Evolutionary conservation across 164 flowering plant genomes (phyloP), one percentile per base, ranked within the genome.

Genomic region (Piper betle): DNA sequence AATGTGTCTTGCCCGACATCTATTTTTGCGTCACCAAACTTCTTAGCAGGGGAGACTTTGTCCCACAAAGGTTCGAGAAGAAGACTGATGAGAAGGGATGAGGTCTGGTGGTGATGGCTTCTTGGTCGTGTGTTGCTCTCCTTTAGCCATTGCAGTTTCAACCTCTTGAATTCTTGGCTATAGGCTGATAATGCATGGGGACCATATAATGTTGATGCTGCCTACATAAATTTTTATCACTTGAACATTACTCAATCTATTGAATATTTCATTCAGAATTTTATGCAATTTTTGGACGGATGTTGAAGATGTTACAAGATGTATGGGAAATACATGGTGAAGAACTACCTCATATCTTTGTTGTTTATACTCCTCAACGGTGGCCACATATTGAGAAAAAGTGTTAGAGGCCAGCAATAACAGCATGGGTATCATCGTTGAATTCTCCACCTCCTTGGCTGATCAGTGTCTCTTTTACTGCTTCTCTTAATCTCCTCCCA

Each of bases 371-470:
- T 84, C 89, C 62, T 82, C 89, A 20, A 74, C 70, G 6, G 89
- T 84, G 18, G 84, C 69, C 13, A 82, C 25, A 43, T 84, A 84
- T 53, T 82, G 86, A 5, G 89, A 82, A 43, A 80, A 84, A 4
- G 88, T 73, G 64, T 84, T 84, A 19, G 89, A 84, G 80, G 39
- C 89, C 89, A 11, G 89, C 89, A 54, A 84, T 84, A n/a, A 82
- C 76, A 16, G 82, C 58, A 11, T 72, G 79, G 38, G 79, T 79
- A 13, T 73, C 68, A 8, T 71, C 55, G 42, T 66, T 61, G 37
- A 79, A 82, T 66, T 76, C 81, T 10, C 81, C 80, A 39, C 72
- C 75, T 10, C 82, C 76, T 7, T 64, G 57, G 40, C 64, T 67
- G 11, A 76, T 76, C 37, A 84, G 65, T 1, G 80, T 80, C 55